These are phyloP conservation scores for Lactarius deliciosus DNA, from an alignment of 768 basidiomycete genomes.

Conservation along the genomic window DNA sequence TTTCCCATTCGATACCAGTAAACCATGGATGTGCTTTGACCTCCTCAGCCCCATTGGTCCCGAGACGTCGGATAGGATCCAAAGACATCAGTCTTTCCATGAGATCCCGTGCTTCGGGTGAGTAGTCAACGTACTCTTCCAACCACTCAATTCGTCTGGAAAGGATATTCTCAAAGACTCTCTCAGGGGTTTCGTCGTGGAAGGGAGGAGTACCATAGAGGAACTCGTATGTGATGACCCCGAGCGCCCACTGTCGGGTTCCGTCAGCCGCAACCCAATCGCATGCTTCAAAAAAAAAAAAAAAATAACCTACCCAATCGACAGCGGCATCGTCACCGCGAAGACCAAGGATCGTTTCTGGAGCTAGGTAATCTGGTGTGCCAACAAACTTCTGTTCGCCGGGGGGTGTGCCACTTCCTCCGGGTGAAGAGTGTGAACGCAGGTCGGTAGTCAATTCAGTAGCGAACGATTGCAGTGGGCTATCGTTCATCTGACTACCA, in stretches of 20 bases:
- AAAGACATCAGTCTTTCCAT: slow-evolving; percentile 83
- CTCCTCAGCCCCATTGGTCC: slow-evolving; percentile 84
- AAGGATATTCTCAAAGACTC: slow-evolving; percentile 97
- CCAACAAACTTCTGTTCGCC: slow-evolving; percentile 95
- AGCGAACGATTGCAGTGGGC: slow-evolving; percentile 84
- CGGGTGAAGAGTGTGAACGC: slow-evolving; percentile 70
- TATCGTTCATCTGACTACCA: slow-evolving; percentile 53
- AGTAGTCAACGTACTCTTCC: slow-evolving; percentile 87
- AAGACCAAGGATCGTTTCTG: slow-evolving; percentile 92
- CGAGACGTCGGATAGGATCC: slow-evolving; percentile 78
- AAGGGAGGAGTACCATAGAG: slow-evolving; percentile 96
- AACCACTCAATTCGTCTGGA: slow-evolving; percentile 95
- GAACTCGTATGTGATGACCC: slow-evolving; percentile 98
- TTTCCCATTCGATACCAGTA: slow-evolving; percentile 88
- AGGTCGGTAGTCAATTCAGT: slow-evolving; percentile 81
- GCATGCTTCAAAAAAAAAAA: slow-evolving; percentile 14
- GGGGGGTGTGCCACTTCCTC: slow-evolving; percentile 58
- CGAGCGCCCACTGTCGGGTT: slow-evolving; percentile 85
- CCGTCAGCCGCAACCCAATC: slow-evolving; percentile 20
- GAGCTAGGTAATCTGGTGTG: slow-evolving; percentile 96
- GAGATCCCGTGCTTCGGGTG: slow-evolving; percentile 84
- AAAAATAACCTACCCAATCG: slow-evolving; percentile 77
- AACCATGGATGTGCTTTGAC: slow-evolving; percentile 93
- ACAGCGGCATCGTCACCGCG: slow-evolving; percentile 94
- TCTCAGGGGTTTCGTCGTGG: slow-evolving; percentile 95